Percentiles rank a stretch among this genome's conserved stretches.
These are phyloP conservation scores for Cryptosporidium xiaoi DNA, from an alignment of 169 alveolate genomes.

Conservation along the genomic window DNA sequence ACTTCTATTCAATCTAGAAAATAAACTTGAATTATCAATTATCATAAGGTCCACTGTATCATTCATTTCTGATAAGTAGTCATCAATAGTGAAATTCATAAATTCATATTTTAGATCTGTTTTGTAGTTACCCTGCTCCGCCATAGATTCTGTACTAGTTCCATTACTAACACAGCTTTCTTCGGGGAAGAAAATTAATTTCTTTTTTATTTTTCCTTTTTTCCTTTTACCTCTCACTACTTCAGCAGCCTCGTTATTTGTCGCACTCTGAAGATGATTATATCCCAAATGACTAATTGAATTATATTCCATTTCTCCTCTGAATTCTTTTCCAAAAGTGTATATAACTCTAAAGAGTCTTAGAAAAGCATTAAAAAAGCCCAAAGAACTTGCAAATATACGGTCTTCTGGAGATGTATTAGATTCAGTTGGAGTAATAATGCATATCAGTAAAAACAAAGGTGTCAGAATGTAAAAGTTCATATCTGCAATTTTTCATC, in stretches of 20 bases:
- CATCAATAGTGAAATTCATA: too few relatives aligned
- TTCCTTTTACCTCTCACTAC: neutral
- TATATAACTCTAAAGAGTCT: conserved; percentile 15
- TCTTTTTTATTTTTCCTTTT: neutral
- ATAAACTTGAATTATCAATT: too few relatives aligned
- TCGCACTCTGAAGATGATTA: conserved; percentile 30
- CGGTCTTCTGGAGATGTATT: neutral
- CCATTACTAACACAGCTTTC: conserved; percentile 1
- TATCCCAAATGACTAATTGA: conserved; percentile 18
- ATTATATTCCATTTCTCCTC: neutral
- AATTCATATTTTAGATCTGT: neutral
- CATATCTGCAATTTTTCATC: too few relatives aligned
- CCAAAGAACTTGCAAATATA: conserved; percentile 36
- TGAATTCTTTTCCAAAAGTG: conserved; percentile 8
- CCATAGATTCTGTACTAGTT: neutral
- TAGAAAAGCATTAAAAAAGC: conserved; percentile 28
- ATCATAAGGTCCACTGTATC: too few relatives aligned
- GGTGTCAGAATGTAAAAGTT: too few relatives aligned
- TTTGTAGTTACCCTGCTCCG: neutral
- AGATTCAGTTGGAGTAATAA: too few relatives aligned
- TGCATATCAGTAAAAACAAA: too few relatives aligned
- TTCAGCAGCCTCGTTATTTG: neutral
- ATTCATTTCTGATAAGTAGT: too few relatives aligned
- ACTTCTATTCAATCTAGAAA: too few relatives aligned
- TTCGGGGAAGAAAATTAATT: conserved; percentile 6